Evolutionary conservation across 768 basidiomycete species (phyloP).

Genomic region (Pseudohyphozyma bogoriensis): DNA sequence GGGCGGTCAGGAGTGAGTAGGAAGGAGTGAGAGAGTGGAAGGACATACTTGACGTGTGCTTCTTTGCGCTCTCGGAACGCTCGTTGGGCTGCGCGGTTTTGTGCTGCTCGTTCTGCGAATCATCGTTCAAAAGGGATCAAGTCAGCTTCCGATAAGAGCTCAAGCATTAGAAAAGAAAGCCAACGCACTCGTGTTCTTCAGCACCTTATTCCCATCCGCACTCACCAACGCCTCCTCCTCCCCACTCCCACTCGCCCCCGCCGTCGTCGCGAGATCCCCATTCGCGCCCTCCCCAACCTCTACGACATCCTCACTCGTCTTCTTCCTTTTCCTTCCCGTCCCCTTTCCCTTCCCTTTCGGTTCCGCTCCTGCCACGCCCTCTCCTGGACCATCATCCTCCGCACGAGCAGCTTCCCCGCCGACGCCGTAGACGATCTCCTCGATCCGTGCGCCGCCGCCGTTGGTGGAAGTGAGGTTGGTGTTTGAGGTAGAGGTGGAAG

Average conservation of each 20-base stretch:
- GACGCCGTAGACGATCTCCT: too few species aligned
- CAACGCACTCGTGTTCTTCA: conserved; percentile 14
- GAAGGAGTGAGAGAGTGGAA: neutral
- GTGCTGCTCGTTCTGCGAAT: conserved; percentile 61
- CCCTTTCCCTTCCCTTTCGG: too few species aligned
- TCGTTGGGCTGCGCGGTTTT: conserved; percentile 70
- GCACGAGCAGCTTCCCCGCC: too few species aligned
- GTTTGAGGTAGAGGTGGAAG: too few species aligned
- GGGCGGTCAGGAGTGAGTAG: neutral
- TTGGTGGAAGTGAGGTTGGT: too few species aligned
- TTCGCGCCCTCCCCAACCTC: neutral
- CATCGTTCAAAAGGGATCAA: too few species aligned
- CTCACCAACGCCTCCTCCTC: neutral
- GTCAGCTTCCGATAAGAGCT: neutral
- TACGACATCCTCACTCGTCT: neutral
- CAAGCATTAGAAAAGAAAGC: neutral
- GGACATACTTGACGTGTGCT: conserved; percentile 62
- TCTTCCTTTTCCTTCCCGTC: neutral
- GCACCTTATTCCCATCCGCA: conserved; percentile 2
- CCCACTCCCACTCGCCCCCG: neutral
- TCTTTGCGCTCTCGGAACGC: conserved; percentile 54
- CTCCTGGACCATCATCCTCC: too few species aligned
- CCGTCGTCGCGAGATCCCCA: neutral
- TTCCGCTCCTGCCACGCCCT: too few species aligned
- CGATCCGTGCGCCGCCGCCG: too few species aligned